phyloP scores from a whole-genome alignment of 192 early-diverging fungal genomes.

The Linderina pennispora region DNA sequence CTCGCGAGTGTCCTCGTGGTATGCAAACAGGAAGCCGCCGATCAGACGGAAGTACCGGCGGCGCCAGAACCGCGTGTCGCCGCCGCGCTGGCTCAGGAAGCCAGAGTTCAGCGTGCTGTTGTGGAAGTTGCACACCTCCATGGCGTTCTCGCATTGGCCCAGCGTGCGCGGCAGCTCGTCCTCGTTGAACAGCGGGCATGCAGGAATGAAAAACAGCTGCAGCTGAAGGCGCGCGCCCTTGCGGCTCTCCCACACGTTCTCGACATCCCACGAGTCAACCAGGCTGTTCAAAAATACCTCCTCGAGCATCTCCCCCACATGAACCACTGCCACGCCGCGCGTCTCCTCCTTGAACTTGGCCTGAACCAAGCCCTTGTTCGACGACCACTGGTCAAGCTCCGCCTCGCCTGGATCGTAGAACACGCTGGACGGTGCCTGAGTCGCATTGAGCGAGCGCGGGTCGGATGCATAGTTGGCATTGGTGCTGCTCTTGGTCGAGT shows the following conservation, averaged over 20 bases:
- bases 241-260: slow-evolving; percentile 46
- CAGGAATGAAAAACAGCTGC: slow-evolving; percentile 50
- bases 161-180: slow-evolving; percentile 46
- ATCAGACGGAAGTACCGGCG: slow-evolving; percentile 47
- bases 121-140: slow-evolving; percentile 49
- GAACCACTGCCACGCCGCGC: slow-evolving; percentile 44
- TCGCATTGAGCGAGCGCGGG: slow-evolving; percentile 33
- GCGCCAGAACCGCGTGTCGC: slow-evolving; percentile 51
- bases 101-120: slow-evolving; percentile 47
- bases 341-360: slow-evolving; percentile 46
- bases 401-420: slow-evolving; percentile 37
- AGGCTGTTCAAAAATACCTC: slow-evolving; percentile 43
- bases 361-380: slow-evolving; percentile 34
- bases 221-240: slow-evolving; percentile 40
- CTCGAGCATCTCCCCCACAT: slow-evolving; percentile 43
- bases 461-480: slow-evolving; percentile 15
- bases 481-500: slow-evolving; percentile 6
- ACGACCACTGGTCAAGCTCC: slow-evolving; percentile 1
- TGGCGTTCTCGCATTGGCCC: slow-evolving; percentile 45
- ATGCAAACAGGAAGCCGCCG: slow-evolving; percentile 47
- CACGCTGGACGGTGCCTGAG: slow-evolving; percentile 39
- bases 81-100: slow-evolving; percentile 48
- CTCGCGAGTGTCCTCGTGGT: slow-evolving; percentile 45
- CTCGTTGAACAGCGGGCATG: slow-evolving; percentile 43
- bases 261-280: slow-evolving; percentile 47